Base-by-base conservation (phyloP, 1,284 basidiomycete species). In the Leccinum fuscescens region DNA sequence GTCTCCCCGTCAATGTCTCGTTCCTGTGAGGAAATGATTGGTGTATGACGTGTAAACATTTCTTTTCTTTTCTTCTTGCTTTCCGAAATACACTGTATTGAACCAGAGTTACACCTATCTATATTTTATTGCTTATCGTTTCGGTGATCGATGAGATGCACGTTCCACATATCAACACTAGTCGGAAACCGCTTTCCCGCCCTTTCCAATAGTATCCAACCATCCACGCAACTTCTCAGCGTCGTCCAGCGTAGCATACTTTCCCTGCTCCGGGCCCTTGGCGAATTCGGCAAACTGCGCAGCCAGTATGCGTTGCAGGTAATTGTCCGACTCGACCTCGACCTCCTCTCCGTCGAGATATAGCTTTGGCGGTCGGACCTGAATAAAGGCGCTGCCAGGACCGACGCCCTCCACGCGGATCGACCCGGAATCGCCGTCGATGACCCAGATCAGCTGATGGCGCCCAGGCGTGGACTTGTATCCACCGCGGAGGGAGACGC, bases 391-490 rank as follows among this genome's bases (percentile, higher is more conserved):
- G 2, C 53, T 54, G 4, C 55, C 62, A 1, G 57, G 52, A 11
- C 49, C 58, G 29, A 24, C 42, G 50, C 54, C 60, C 5, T 62
- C 56, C 15, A 67, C 9, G 12, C 65, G 57, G 33, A 65, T 57
- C 7, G 64, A 66, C 4, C 64, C 64, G 1, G 52, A 14, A 3
- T 65, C 64, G 39, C 64, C 64, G 11, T 66, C 53, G 54, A 65
- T 66, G 11, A 57, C 39, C 64, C 64, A 65, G 29, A 65, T 14
- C 9, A 65, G 53, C 6, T 55, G 60, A 14, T 63, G 61, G 15
- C 64, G 64, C 3, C 64, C 64, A 3, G 64, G 64, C 0, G 64
- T 65, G 3, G 61, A 65, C 22, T 65, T 64, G 48, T 64, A 63
- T 22, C 63, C 63, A n/a, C 60, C 56, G 12, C 39, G 60, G 39